Base-by-base conservation (phyloP, 164 flowering plant genomes). In the Umbellularia californica region DNA sequence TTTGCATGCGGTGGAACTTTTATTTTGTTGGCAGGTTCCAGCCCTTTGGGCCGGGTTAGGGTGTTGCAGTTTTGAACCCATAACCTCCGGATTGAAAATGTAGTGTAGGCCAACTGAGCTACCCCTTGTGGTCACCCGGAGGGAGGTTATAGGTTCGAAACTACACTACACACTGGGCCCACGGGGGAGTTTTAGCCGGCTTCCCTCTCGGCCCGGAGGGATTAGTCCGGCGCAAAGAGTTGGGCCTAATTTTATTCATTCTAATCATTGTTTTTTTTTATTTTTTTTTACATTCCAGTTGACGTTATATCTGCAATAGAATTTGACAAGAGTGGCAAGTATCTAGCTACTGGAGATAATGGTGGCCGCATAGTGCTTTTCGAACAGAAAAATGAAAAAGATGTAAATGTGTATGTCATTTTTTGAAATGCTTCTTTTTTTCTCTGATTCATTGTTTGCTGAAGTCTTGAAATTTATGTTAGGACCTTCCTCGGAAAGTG, bases 361-460 rank as follows among this genome's bases (percentile, higher is more conserved):
- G 97, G 90, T 47, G 94, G 94, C 20, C 92, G 97, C 58, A 80
- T 90, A 22, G 86, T 90, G 10, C 82, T 92, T 19, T 92, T 92
- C 35, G 88, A 86, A 66, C 79, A 77, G 62, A 82, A 79, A 28
- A 82, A 83, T 72, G 83, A 70, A n/a, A 83, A 83, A 51, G 78
- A 92, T 71, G 94, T 92, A 76, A 79, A 86, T 19, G 65, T 77
- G n/a, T 35, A 5, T 35, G 47, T 35, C 47, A 35, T 35, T 35
- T 35, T 35, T 35, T 5, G 47, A 2, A 41, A 69, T n/a, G 50
- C 20, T 35, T 19, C 35, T 22, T 25, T 41, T 30, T n/a, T n/a
- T 13, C 23, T 6, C 5, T 24, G 6, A 13, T 20, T 69, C 19
- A 69, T 20, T 69, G 55, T 13, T 15, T 72, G 73, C 28, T 75